Percentiles rank a stretch among this genome's conserved stretches.
Conservation (phyloP, 208 protist genomes). For the Leishmania mexicana region DNA sequence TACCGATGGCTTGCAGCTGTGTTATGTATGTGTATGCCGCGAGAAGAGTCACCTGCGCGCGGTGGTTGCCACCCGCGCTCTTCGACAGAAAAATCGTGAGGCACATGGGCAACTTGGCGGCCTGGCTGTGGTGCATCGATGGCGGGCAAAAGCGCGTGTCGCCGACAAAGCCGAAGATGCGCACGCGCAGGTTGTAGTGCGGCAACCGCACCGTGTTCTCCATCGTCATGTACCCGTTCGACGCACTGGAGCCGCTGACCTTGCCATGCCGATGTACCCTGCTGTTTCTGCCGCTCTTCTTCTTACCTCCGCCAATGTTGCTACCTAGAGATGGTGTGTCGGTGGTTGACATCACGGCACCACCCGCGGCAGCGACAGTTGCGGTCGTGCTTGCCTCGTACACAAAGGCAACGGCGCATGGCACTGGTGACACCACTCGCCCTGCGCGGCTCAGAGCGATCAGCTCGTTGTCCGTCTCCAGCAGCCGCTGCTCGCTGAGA, state of each 20-base stretch:
- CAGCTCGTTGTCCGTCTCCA: slow-evolving; percentile 69
- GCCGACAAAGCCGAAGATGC: slow-evolving; percentile 69
- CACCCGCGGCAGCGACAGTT: not conserved
- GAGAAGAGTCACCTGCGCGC: slow-evolving; percentile 44
- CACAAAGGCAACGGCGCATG: slow-evolving; percentile 67
- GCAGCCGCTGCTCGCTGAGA: slow-evolving; percentile 52
- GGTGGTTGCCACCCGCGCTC: slow-evolving; percentile 62
- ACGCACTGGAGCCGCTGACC: not conserved
- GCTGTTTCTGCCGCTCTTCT: slow-evolving; percentile 1
- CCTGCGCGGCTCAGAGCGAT: slow-evolving; percentile 47
- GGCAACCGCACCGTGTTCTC: slow-evolving; percentile 48
- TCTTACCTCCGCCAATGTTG: not conserved
- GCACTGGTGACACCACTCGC: slow-evolving; percentile 57
- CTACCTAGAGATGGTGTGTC: not conserved
- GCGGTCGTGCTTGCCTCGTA: slow-evolving; percentile 28
- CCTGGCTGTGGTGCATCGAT: slow-evolving; percentile 34
- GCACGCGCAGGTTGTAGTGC: slow-evolving; percentile 39
- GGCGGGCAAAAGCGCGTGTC: slow-evolving; percentile 52
- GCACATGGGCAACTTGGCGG: slow-evolving; percentile 38
- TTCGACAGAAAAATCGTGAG: slow-evolving; percentile 59
- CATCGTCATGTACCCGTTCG: slow-evolving; percentile 35
- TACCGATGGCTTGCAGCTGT: slow-evolving; percentile 53
- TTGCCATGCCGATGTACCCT: slow-evolving; percentile 17
- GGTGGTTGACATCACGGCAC: not conserved
- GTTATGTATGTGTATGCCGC: slow-evolving; percentile 57